These are phyloP conservation scores for Mortierella polycephala DNA, from an alignment of 371 early-diverging fungal genomes.

Conservation along the genomic window DNA sequence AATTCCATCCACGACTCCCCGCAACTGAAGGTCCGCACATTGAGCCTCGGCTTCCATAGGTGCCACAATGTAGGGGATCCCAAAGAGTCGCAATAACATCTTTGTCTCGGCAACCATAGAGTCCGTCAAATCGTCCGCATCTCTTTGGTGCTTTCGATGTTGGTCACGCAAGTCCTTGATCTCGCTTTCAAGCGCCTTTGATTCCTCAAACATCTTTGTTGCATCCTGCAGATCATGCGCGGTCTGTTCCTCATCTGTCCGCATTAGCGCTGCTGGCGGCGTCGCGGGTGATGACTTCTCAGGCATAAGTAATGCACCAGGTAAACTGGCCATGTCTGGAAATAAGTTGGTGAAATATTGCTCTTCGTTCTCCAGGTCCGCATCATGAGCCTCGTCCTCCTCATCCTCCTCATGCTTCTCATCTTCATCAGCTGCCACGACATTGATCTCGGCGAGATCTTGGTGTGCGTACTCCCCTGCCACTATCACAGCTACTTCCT, in stretches of 20 bases:
- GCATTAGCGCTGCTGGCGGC: conserved; percentile 16
- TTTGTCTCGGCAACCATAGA: conserved; percentile 81
- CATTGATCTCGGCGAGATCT: background rate
- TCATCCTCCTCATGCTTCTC: conserved; percentile 49
- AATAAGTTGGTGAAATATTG: conserved; percentile 49
- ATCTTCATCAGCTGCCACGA: background rate
- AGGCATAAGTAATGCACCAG: conserved; percentile 37
- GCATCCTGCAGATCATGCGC: conserved; percentile 64
- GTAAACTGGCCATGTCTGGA: conserved; percentile 45
- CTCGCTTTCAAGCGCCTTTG: conserved; percentile 66
- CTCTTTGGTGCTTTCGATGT: conserved; percentile 69
- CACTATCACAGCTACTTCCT: background rate
- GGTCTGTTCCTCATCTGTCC: conserved; percentile 62
- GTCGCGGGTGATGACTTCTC: conserved; percentile 12
- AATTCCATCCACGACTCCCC: conserved; percentile 93
- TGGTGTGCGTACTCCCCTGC: conserved; percentile 2
- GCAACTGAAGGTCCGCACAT: conserved; percentile 85
- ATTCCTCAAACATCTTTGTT: conserved; percentile 56
- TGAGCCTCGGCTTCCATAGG: conserved; percentile 99
- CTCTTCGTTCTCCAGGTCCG: conserved; percentile 55
- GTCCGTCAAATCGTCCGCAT: conserved; percentile 73
- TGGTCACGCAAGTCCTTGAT: conserved; percentile 65
- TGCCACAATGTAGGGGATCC: conserved; percentile 94
- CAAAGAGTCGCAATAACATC: conserved; percentile 90
- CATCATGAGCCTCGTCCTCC: conserved; percentile 45